Percentiles rank a stretch among this genome's conserved stretches.
Conservation (phyloP, 1,284 basidiomycete genomes). For the Ganoderma lingzhi region DNA sequence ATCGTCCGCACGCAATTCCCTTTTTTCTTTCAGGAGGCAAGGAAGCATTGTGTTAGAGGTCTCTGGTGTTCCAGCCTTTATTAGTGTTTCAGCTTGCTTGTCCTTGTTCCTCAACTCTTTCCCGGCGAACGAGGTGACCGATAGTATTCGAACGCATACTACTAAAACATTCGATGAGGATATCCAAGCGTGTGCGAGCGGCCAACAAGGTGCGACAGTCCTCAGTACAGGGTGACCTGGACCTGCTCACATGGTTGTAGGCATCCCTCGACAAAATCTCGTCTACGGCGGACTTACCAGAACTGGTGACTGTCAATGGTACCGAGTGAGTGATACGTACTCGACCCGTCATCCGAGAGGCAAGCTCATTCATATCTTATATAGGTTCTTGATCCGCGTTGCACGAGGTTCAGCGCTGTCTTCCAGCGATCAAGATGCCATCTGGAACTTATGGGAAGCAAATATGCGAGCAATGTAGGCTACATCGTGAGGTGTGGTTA, state of each 20-base stretch:
- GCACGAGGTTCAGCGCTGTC: constrained; percentile 48
- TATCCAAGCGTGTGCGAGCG: constrained; percentile 10
- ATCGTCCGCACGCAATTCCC: background rate
- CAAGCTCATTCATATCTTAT: background rate
- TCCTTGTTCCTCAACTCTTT: background rate
- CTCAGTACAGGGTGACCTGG: background rate
- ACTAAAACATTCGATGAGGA: background rate
- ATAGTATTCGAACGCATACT: background rate
- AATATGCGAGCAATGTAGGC: constrained; percentile 20
- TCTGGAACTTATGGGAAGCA: constrained; percentile 56
- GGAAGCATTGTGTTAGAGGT: background rate
- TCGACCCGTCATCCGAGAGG: too few relatives aligned
- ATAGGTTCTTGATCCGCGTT: constrained; percentile 47
- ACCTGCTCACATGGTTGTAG: constrained; percentile 10
- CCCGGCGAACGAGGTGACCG: background rate
- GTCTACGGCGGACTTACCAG: constrained; percentile 10
- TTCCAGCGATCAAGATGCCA: constrained; percentile 45
- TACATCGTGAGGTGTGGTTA: too few relatives aligned
- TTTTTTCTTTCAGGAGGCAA: background rate
- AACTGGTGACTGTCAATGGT: constrained; percentile 12
- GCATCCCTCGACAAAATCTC: constrained; percentile 24
- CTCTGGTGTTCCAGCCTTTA: too few relatives aligned
- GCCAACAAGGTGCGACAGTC: constrained; percentile 22
- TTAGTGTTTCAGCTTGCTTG: background rate
- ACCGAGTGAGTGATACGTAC: constrained; percentile 6